These are phyloP conservation scores for Gynandropsis gynandra DNA, from an alignment of 345 rosid species.

Conservation along the genomic window DNA sequence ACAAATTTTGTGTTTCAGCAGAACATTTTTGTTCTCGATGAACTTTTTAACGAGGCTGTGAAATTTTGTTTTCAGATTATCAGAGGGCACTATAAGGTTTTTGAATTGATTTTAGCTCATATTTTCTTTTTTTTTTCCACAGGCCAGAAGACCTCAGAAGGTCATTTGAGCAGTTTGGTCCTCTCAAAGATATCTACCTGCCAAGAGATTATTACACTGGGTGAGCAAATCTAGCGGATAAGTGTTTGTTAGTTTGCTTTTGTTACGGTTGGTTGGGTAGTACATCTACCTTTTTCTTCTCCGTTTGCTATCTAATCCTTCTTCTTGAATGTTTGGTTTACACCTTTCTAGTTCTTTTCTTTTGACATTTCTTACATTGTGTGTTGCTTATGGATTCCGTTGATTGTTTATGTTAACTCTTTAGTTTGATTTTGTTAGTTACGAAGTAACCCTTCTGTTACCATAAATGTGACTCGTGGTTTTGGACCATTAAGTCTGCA, in stretches of 20 bases:
- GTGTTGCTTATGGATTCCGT: constrained; percentile 7
- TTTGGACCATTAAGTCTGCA: background rate
- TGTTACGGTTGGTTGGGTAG: background rate
- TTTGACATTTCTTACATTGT: background rate
- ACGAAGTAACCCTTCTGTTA: background rate
- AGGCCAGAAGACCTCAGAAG: constrained; percentile 84
- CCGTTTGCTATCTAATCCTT: background rate
- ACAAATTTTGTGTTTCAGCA: background rate
- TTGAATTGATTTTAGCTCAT: background rate
- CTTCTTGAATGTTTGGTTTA: constrained; percentile 1
- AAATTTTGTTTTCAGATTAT: background rate
- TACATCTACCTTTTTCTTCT: background rate
- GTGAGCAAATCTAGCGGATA: constrained; percentile 38
- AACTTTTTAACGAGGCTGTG: background rate
- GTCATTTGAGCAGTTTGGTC: constrained; percentile 81
- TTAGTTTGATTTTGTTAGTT: no score
- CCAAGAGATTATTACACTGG: constrained; percentile 88
- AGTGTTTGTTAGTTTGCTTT: background rate
- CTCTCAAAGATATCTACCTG: constrained; percentile 79
- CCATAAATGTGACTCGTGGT: background rate
- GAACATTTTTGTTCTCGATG: background rate
- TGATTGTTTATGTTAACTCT: background rate
- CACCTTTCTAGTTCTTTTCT: background rate
- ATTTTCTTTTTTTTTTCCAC: constrained; percentile 19
- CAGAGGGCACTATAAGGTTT: background rate